Base-by-base conservation (phyloP, 306 rosid species). In the Nissolia schottii region DNA sequence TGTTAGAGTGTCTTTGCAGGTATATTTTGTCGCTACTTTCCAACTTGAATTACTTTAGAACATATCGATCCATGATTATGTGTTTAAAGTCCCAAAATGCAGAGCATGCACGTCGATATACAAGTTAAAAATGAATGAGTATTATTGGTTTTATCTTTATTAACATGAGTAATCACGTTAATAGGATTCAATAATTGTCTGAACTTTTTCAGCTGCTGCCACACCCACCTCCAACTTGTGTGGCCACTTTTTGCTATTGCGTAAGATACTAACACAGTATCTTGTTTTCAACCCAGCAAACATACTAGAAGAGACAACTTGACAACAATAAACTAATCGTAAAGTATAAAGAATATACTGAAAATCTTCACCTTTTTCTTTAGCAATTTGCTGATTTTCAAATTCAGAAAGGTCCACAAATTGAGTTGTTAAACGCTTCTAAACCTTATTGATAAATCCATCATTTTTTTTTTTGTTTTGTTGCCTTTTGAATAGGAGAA, bases 281-380 rank as follows among this genome's bases (percentile, higher is more conserved):
- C 15, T 4, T 6, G 9, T 50, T 41, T 41, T 55, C 18, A 1
- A 6, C n/a, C 5, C 23, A 49, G 13, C 29, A 59, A 72, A 77
- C 82, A 45, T 50, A 50, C 19, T 8, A 54, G 19, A 77, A 64
- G 38, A 62, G 80, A 78, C 78, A 78, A 63, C 16, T 29, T 35
- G n/a, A 18, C 46, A 55, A 0, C 61, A 13, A 32, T 71, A 70
- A 54, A 63, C 25, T 78, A 75, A 25, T 64, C 46, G 22, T 51
- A 5, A 62, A 32, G 15, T 62, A 78, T 6, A 4, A 74, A 55
- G 82, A 80, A 79, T 79, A 79, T 79, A 13, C 84, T 19, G 3
- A 2, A 53, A 7, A 79, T 60, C 49, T 55, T 60, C 40, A 15
- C 37, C 38, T 55, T 54, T 41, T 16, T n/a, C n/a, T 31, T 37